A percentile compares a stretch with the other conserved stretches of the same genome.
These are phyloP conservation scores for Lachancea quebecensis DNA, from an alignment of 805 yeast genomes.

Conservation along the genomic window DNA sequence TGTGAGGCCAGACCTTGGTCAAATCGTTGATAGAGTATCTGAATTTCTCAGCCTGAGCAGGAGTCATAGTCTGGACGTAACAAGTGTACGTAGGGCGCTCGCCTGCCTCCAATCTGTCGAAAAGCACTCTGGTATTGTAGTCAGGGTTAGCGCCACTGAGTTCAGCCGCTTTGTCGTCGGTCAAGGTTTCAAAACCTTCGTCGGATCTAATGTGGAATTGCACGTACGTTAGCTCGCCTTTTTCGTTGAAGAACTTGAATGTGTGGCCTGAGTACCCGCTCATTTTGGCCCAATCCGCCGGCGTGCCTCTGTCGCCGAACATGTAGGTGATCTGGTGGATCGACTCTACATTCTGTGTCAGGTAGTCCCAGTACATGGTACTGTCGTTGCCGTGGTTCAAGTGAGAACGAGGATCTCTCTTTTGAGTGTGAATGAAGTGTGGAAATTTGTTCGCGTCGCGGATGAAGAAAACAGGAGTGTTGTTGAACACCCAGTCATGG, in stretches of 20 bases:
- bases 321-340: constrained; percentile 51
- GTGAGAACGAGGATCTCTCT: constrained; percentile 52
- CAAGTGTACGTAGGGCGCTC: constrained; percentile 45
- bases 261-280: constrained; percentile 63
- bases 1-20: constrained; percentile 90
- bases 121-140: constrained; percentile 36
- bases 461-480: constrained; percentile 61
- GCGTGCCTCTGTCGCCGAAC: constrained; percentile 58
- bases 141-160: constrained; percentile 47
- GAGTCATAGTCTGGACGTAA: constrained; percentile 62
- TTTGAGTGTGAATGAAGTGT: constrained; percentile 60
- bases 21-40: constrained; percentile 80
- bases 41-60: constrained; percentile 65
- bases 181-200: constrained; percentile 41
- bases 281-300: constrained; percentile 48
- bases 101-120: constrained; percentile 41
- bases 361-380: constrained; percentile 52
- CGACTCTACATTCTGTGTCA: constrained; percentile 47
- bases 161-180: constrained; percentile 41
- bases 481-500: constrained; percentile 67
- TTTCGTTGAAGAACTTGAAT: constrained; percentile 46
- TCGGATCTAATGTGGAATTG: constrained; percentile 49
- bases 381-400: constrained; percentile 40
- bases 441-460: constrained; percentile 62
- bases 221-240: constrained; percentile 47